These are phyloP conservation scores for Neurospora crassa DNA, from an alignment of 2,329 filamentous ascomycete genomes.

Conservation along the genomic window DNA sequence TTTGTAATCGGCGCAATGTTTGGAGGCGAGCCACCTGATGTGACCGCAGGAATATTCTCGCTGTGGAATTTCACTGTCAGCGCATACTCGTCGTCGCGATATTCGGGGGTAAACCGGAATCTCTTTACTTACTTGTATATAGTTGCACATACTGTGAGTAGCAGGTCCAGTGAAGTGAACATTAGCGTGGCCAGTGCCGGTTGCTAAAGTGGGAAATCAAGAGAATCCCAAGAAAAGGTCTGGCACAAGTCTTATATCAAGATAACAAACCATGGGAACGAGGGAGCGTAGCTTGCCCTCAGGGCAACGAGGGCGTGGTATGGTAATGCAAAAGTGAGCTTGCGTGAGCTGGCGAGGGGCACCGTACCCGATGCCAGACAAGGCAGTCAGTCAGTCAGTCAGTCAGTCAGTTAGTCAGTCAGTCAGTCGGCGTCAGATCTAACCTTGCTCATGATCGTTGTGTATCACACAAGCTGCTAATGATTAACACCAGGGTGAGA, in stretches of 20 bases:
- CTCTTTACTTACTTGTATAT: neutral
- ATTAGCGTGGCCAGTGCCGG: neutral
- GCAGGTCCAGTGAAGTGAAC: neutral
- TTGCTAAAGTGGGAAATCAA: neutral
- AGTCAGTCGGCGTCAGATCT: neutral
- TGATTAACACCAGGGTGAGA: neutral
- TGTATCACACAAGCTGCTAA: neutral
- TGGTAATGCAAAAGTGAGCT: neutral
- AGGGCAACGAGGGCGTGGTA: neutral
- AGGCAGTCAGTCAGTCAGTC: too few species aligned
- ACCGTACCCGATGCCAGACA: neutral
- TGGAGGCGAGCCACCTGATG: slow-evolving; percentile 1
- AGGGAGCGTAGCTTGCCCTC: neutral
- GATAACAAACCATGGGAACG: neutral
- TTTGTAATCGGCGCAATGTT: slow-evolving; percentile 2
- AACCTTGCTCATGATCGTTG: neutral
- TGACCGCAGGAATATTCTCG: slow-evolving; percentile 6
- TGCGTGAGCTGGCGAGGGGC: neutral
- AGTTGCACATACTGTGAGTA: neutral
- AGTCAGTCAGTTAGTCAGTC: neutral
- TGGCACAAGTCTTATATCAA: neutral
- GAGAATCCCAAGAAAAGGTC: neutral
- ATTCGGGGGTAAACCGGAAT: neutral
- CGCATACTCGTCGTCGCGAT: neutral
- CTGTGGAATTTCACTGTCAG: neutral